Base-by-base conservation (phyloP, 192 early-diverging fungal genomes). In the Coemansia sp. region DNA sequence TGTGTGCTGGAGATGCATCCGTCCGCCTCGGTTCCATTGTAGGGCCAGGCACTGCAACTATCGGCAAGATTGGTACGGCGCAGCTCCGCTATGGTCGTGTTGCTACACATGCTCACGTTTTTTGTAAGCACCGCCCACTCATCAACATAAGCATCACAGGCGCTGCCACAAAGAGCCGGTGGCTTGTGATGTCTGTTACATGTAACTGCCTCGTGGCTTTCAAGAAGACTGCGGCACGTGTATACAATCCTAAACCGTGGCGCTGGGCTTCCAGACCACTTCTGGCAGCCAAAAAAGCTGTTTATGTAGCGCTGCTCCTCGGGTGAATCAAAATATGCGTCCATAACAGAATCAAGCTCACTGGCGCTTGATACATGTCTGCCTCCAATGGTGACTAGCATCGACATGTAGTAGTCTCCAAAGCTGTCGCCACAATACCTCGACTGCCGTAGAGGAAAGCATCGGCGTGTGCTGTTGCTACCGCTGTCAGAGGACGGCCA, bases 191-290 rank as follows among this genome's bases (percentile, higher is more conserved):
- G n/a, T 9, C 19, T 5, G 57, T 81, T 75, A 65, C 78, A 81
- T 10, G 10, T 54, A 44, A 44, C 44, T 8, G 73, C 67, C 51
- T 74, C 69, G 9, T 49, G 20, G 46, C 74, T 71, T 45, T 74
- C 78, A 5, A 81, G 73, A 12, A 72, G 64, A n/a, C 66, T 69
- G 32, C 78, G 72, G 61, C 78, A 81, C 5, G 68, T 68, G 57
- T 81, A 81, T n/a, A 67, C 46, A 46, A 81, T 69, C 16, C 70
- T 72, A 41, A 72, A 81, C 25, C 73, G 59, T 9, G 78, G 73
- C 46, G 45, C 53, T 22, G 63, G 54, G 25, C 55, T 32, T 5
- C 78, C 78, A 0, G 45, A 22, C 78, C 78, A 81, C 1, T 63
- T 54, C 54, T 67, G 66, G 61, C 78, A 81, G 10, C 78, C 70